Evolutionary conservation across 2,329 filamentous ascomycete species (phyloP).

Genomic region (Ophiostoma angusticollis): DNA sequence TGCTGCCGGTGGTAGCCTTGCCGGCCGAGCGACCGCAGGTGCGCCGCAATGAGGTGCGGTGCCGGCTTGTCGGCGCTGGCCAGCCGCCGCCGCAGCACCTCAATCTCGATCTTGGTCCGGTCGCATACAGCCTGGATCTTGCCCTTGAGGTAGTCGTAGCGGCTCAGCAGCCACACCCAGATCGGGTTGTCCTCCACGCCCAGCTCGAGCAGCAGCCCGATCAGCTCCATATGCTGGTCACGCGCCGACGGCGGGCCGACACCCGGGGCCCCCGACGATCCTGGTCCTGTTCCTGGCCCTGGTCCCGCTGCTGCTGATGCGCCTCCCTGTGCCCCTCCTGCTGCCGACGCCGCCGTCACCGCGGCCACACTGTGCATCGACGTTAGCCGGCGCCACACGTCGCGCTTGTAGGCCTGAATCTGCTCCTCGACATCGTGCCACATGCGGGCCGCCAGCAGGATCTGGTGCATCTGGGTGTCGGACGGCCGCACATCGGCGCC

Average conservation of each 20-base stretch:
- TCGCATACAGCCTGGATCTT: conserved; percentile 73
- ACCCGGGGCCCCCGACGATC: too few species aligned
- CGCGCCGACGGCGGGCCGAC: too few species aligned
- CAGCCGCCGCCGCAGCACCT: conserved; percentile 72
- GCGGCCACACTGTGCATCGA: conserved; percentile 45
- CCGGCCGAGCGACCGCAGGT: conserved; percentile 61
- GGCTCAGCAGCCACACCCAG: conserved; percentile 86
- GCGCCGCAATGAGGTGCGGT: conserved; percentile 54
- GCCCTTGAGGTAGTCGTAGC: conserved; percentile 77
- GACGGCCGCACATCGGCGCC: conserved; percentile 37
- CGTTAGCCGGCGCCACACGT: conserved; percentile 73
- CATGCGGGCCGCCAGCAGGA: conserved; percentile 82
- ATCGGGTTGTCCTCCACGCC: conserved; percentile 94
- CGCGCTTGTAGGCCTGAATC: conserved; percentile 73
- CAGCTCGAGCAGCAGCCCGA: conserved; percentile 76
- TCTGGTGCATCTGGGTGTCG: conserved; percentile 71
- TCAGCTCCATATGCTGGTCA: conserved; percentile 83
- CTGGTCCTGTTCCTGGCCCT: too few species aligned
- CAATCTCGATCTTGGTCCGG: conserved; percentile 81
- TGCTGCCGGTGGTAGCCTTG: too few species aligned
- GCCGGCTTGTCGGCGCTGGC: conserved; percentile 55
- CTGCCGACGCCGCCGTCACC: background rate
- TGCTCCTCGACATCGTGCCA: conserved; percentile 90
- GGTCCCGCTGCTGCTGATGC: too few species aligned
- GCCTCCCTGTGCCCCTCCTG: conserved; percentile 26